Conservation (phyloP, 805 yeast species). For the Candida ortonii region DNA sequence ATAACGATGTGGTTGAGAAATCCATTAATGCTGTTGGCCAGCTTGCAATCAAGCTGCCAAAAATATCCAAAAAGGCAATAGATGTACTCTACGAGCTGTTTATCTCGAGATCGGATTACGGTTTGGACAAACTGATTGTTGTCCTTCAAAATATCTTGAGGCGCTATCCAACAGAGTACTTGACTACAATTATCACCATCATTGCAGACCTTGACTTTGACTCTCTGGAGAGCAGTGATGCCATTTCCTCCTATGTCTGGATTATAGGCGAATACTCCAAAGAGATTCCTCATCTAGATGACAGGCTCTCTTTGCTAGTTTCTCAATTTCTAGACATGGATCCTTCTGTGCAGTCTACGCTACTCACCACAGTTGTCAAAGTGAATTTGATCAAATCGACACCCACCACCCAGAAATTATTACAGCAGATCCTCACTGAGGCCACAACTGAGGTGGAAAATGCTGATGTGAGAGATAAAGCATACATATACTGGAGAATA, state of each 20-base stretch:
- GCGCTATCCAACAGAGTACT: constrained; percentile 55
- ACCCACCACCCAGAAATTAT: constrained; percentile 35
- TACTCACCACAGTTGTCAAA: constrained; percentile 62
- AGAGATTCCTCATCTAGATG: constrained; percentile 52
- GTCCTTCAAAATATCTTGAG: constrained; percentile 66
- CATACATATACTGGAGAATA: constrained; percentile 77
- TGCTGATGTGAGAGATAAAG: constrained; percentile 78
- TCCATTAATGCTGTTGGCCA: constrained; percentile 69
- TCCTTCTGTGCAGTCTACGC: constrained; percentile 55
- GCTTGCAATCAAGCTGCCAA: constrained; percentile 61
- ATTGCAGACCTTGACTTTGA: constrained; percentile 45
- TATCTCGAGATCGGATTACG: constrained; percentile 61
- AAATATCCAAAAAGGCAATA: constrained; percentile 52
- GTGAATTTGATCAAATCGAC: constrained; percentile 39
- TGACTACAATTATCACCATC: constrained; percentile 54
- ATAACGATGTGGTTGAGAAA: constrained; percentile 67
- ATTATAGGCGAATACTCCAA: constrained; percentile 67
- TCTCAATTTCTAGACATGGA: constrained; percentile 58
- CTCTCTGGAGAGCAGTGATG: constrained; percentile 46
- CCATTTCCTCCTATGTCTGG: constrained; percentile 63
- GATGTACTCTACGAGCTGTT: constrained; percentile 58
- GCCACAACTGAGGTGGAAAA: constrained; percentile 67
- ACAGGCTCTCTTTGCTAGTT: constrained; percentile 44
- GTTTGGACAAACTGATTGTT: constrained; percentile 56
- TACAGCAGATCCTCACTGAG: constrained; percentile 58